These are phyloP conservation scores for Jatropha multifida DNA, from an alignment of 441 rosid species.

Conservation along the genomic window DNA sequence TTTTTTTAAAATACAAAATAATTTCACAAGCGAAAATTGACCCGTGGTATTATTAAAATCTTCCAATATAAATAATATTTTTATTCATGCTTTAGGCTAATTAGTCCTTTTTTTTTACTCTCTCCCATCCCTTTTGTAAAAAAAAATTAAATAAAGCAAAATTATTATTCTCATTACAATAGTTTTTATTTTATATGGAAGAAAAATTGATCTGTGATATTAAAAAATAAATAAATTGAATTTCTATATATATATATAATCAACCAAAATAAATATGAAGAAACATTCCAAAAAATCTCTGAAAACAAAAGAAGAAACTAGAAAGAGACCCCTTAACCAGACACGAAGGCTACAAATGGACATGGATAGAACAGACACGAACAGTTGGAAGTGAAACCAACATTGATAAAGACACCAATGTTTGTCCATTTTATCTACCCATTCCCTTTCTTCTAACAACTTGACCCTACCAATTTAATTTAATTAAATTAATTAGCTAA, in stretches of 20 bases:
- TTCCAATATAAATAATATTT: too few species aligned
- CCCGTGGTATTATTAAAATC: too few species aligned
- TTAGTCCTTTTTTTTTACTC: too few species aligned
- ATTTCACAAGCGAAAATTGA: too few species aligned
- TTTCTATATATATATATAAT: not conserved
- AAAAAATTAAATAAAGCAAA: too few species aligned
- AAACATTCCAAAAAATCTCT: slow-evolving; percentile 27
- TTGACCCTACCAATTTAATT: slow-evolving; percentile 15
- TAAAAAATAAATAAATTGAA: not conserved
- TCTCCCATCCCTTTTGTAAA: too few species aligned
- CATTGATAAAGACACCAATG: slow-evolving; percentile 30
- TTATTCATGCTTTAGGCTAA: too few species aligned
- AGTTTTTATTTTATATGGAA: too few species aligned
- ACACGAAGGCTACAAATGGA: slow-evolving; percentile 32
- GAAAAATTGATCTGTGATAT: too few species aligned
- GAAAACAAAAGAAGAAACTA: not conserved
- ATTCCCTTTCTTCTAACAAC: slow-evolving; percentile 5
- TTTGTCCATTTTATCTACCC: slow-evolving; percentile 20
- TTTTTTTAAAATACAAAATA: too few species aligned
- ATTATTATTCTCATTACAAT: too few species aligned
- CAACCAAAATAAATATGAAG: not conserved
- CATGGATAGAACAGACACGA: slow-evolving; percentile 29
- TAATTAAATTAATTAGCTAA: not conserved
- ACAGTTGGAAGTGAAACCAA: slow-evolving; percentile 32
- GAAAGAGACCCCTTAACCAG: slow-evolving; percentile 40